phyloP scores from a whole-genome alignment of 192 early-diverging fungal genomes.

The Entomortierella chlamydospora region DNA sequence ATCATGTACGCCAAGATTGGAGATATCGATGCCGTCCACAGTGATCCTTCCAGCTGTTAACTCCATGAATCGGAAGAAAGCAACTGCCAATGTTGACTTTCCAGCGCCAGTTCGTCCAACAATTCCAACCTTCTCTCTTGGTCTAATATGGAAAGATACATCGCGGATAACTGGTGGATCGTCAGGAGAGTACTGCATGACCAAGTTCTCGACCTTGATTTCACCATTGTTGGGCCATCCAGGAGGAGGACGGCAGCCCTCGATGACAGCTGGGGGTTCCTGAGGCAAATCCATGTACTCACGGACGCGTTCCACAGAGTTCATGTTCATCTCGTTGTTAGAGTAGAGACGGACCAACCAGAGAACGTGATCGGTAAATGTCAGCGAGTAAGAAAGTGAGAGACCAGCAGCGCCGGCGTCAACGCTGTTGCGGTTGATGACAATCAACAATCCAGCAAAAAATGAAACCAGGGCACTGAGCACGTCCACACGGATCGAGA shows the following conservation, averaged over 20 bases:
- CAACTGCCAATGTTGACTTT: constrained; percentile 78
- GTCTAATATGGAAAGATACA: constrained; percentile 76
- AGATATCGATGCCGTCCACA: constrained; percentile 85
- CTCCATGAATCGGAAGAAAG: constrained; percentile 88
- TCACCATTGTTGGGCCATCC: constrained; percentile 80
- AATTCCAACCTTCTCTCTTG: constrained; percentile 87
- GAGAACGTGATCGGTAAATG: constrained; percentile 80
- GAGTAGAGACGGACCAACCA: constrained; percentile 83
- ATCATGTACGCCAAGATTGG: constrained; percentile 80
- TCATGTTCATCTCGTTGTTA: constrained; percentile 87
- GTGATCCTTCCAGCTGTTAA: constrained; percentile 72
- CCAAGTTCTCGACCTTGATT: constrained; percentile 79
- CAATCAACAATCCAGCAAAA: constrained; percentile 71
- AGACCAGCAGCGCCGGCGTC: constrained; percentile 86
- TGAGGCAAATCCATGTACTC: constrained; percentile 88
- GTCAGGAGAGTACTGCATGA: constrained; percentile 85
- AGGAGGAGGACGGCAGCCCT: constrained; percentile 59
- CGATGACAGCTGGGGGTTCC: constrained; percentile 74
- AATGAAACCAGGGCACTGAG: constrained; percentile 78
- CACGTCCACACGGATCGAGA: constrained; percentile 80
- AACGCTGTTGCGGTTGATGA: constrained; percentile 60
- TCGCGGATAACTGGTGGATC: constrained; percentile 80
- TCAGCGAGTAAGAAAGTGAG: constrained; percentile 82
- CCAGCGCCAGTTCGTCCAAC: constrained; percentile 85
- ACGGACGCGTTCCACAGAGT: constrained; percentile 84